Percentiles rank a stretch among this genome's conserved stretches.
These are phyloP conservation scores for Phytophthora hibernalis DNA, from an alignment of 352 stramenopile genomes.

Conservation along the genomic window DNA sequence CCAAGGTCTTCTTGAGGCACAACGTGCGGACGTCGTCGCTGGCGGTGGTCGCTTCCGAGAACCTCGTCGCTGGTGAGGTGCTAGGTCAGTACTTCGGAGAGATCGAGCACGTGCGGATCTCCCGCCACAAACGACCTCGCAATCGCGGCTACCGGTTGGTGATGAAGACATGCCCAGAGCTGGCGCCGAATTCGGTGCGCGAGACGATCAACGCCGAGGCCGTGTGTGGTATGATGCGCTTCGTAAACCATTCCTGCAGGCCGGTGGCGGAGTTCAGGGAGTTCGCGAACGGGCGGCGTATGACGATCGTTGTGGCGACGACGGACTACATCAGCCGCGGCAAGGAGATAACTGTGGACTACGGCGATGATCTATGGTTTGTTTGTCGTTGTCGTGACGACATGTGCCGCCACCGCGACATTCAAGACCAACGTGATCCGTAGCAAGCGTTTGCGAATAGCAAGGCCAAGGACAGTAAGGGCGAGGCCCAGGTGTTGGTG, in stretches of 20 bases:
- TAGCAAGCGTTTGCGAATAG: neutral
- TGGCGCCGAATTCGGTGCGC: neutral
- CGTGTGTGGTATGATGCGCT: too few relatives aligned
- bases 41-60: neutral
- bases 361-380: too few relatives aligned
- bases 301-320: neutral
- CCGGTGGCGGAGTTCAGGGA: neutral
- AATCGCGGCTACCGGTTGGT: slow-evolving; percentile 1
- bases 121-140: neutral
- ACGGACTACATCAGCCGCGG: neutral
- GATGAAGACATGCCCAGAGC: neutral
- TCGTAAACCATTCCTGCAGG: neutral
- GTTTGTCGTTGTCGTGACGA: too few relatives aligned
- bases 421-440: neutral
- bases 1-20: slow-evolving; percentile 3
- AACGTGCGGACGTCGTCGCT: neutral
- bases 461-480: too few relatives aligned
- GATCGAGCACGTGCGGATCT: neutral
- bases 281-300: too few relatives aligned
- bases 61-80: neutral
- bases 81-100: too few relatives aligned
- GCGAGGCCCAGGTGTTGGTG: too few relatives aligned
- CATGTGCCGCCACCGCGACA: too few relatives aligned
- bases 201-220: too few relatives aligned
- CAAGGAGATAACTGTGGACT: too few relatives aligned